Evolutionary conservation across 805 yeast genomes (phyloP).

Genomic region (Wickerhamiella nectarea): DNA sequence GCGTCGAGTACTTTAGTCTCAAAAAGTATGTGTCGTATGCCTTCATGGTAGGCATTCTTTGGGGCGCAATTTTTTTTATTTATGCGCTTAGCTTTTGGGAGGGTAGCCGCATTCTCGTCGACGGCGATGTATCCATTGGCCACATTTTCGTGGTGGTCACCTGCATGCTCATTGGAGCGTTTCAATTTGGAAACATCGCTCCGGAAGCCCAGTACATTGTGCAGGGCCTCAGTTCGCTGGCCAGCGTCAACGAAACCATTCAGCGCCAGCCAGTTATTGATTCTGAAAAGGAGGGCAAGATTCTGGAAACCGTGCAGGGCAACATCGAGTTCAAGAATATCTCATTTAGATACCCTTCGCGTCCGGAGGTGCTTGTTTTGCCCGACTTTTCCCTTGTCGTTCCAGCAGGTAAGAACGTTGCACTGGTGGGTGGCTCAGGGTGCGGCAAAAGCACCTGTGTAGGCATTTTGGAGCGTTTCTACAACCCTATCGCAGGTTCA

Average conservation of each 20-base stretch:
- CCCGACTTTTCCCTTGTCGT: conserved; percentile 62
- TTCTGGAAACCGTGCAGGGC: conserved; percentile 30
- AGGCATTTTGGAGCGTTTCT: conserved; percentile 74
- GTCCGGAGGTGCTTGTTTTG: conserved; percentile 71
- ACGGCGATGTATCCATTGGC: conserved; percentile 26
- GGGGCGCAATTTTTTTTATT: conserved; percentile 27
- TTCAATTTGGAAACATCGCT: conserved; percentile 30
- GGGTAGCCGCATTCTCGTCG: conserved; percentile 29
- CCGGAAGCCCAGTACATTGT: conserved; percentile 29
- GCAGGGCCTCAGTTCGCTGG: conserved; percentile 30
- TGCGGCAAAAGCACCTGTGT: conserved; percentile 88
- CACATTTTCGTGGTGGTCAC: conserved; percentile 27
- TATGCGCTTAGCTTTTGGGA: conserved; percentile 33
- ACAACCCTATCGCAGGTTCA: conserved; percentile 62
- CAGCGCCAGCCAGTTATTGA: conserved; percentile 31
- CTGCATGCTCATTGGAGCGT: conserved; percentile 32
- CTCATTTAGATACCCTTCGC: conserved; percentile 67
- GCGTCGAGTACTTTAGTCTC: conserved; percentile 20
- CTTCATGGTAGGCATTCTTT: conserved; percentile 27
- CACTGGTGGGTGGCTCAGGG: conserved; percentile 93
- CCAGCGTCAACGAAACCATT: conserved; percentile 31
- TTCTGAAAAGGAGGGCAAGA: conserved; percentile 22
- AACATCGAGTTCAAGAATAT: conserved; percentile 75
- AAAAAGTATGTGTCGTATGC: conserved; percentile 23
- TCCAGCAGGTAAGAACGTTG: conserved; percentile 83